Evolutionary conservation across 2,329 filamentous ascomycete genomes (phyloP).

Genomic region (Hypoxylon sp.): DNA sequence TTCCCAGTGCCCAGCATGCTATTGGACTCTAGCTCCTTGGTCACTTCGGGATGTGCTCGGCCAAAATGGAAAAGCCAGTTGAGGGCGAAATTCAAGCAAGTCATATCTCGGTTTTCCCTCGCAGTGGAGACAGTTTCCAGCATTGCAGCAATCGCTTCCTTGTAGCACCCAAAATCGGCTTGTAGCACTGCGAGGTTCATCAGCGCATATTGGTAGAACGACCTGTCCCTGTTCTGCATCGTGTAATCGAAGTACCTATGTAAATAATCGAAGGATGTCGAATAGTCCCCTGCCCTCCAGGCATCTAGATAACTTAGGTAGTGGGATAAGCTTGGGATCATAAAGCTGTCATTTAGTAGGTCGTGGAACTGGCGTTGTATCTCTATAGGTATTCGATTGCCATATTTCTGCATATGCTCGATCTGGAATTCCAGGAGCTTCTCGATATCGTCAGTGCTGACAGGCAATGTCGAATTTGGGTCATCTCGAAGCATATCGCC

Average conservation of each 20-base stretch:
- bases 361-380: slow-evolving; percentile 78
- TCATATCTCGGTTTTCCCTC: slow-evolving; percentile 90
- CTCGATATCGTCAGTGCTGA: slow-evolving; percentile 85
- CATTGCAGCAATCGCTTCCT: slow-evolving; percentile 93
- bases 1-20: slow-evolving; percentile 82
- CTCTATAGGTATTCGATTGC: slow-evolving; percentile 80
- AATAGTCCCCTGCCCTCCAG: slow-evolving; percentile 91
- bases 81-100: slow-evolving; percentile 92
- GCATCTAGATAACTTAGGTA: slow-evolving; percentile 90
- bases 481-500: slow-evolving; percentile 65
- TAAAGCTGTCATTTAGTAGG: slow-evolving; percentile 74
- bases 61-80: slow-evolving; percentile 97
- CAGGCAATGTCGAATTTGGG: slow-evolving; percentile 57
- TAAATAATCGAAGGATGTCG: slow-evolving; percentile 88
- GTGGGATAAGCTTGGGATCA: slow-evolving; percentile 80
- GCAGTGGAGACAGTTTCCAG: slow-evolving; percentile 96
- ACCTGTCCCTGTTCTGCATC: slow-evolving; percentile 84
- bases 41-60: slow-evolving; percentile 84
- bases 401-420: slow-evolving; percentile 85
- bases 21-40: slow-evolving; percentile 76
- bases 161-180: slow-evolving; percentile 92
- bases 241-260: slow-evolving; percentile 98
- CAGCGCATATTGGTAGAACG: slow-evolving; percentile 94
- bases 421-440: slow-evolving; percentile 89
- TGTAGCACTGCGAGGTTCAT: slow-evolving; percentile 94